phyloP scores from a whole-genome alignment of 2,329 filamentous ascomycete genomes.

The Penicillium hesseltinei region DNA sequence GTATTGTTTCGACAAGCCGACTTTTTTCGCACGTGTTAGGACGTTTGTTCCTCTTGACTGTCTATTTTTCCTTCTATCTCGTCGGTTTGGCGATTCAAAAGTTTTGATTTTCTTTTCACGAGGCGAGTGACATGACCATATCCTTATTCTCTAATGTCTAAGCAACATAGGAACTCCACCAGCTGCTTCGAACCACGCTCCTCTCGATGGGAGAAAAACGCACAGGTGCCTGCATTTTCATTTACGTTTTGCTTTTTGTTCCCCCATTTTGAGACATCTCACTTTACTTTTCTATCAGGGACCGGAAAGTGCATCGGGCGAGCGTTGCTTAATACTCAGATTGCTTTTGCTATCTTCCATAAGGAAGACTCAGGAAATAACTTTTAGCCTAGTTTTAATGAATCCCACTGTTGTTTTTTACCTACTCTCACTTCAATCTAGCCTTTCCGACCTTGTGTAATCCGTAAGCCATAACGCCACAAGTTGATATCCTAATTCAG shows the following conservation, averaged over 20 bases:
- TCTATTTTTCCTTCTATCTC: not conserved
- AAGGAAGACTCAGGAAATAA: not conserved
- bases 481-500: constrained; percentile 1
- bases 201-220: not conserved
- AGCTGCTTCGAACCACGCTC: not conserved
- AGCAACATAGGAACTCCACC: not conserved
- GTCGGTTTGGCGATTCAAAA: constrained; percentile 7
- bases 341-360: not conserved
- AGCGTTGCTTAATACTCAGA: not conserved
- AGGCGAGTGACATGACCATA: constrained; percentile 1
- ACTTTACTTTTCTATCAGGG: not conserved
- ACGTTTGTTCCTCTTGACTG: not conserved
- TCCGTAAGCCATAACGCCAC: constrained; percentile 43
- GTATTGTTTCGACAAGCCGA: not conserved
- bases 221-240: not conserved
- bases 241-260: not conserved
- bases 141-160: constrained; percentile 7
- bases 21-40: not conserved
- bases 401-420: not conserved
- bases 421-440: too few relatives aligned
- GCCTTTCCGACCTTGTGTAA: not conserved
- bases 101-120: constrained; percentile 1
- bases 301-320: not conserved
- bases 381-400: not conserved
- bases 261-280: not conserved